Percentiles rank a stretch among this genome's conserved stretches.
phyloP scores from a whole-genome alignment of 345 rosid species.

The Citrus cavaleriei region DNA sequence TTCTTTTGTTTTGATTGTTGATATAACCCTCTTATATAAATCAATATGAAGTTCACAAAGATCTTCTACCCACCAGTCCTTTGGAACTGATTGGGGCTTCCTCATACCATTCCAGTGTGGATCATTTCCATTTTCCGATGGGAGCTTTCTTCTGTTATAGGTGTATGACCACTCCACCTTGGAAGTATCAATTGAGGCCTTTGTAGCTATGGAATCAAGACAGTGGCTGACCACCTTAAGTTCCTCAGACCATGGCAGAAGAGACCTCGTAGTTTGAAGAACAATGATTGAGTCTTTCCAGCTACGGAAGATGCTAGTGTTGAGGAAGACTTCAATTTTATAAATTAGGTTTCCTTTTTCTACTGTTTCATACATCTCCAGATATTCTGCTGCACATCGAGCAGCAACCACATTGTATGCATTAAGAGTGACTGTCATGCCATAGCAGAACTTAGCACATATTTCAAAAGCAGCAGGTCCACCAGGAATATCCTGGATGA shows the following conservation, averaged over 20 bases:
- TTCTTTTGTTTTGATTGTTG: slow-evolving; percentile 46
- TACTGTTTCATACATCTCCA: slow-evolving; percentile 57
- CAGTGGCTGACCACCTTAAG: slow-evolving; percentile 59
- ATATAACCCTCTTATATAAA: slow-evolving; percentile 49
- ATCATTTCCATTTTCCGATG: slow-evolving; percentile 40
- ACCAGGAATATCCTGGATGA: slow-evolving; percentile 69
- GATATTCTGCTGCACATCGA: slow-evolving; percentile 81
- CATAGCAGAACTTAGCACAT: slow-evolving; percentile 90
- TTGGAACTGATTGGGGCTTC: slow-evolving; percentile 56
- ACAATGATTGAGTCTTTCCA: slow-evolving; percentile 79
- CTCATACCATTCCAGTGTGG: slow-evolving; percentile 47
- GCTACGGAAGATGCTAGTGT: slow-evolving; percentile 60
- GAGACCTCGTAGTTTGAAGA: slow-evolving; percentile 49
- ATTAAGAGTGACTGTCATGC: slow-evolving; percentile 83
- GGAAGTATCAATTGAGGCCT: slow-evolving; percentile 54
- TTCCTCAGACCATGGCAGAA: slow-evolving; percentile 52
- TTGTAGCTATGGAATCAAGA: slow-evolving; percentile 62
- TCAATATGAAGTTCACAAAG: slow-evolving; percentile 68
- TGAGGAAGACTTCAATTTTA: slow-evolving; percentile 72
- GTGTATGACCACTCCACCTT: slow-evolving; percentile 81
- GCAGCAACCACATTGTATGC: slow-evolving; percentile 83
- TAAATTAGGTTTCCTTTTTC: slow-evolving; percentile 70
- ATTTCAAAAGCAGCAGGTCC: slow-evolving; percentile 83
- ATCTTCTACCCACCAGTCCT: slow-evolving; percentile 89
- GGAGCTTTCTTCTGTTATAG: slow-evolving; percentile 65